Percentiles rank a stretch among this genome's conserved stretches.
Conservation (phyloP, 345 rosid genomes). For the Populus deltoides region DNA sequence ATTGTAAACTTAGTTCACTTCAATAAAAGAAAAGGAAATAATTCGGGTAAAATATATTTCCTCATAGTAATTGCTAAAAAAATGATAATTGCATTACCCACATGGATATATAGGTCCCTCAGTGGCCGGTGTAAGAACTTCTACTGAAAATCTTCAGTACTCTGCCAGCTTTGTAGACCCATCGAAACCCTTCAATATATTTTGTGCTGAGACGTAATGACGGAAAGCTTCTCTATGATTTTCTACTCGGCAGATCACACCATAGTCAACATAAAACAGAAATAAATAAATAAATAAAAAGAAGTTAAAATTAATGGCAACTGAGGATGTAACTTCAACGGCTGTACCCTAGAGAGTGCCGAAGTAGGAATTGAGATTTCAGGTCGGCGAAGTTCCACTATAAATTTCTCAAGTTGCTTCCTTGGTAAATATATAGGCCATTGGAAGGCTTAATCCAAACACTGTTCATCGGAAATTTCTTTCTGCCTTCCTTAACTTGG, state of each 20-base stretch:
- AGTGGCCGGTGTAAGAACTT: not conserved
- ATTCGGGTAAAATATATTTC: not conserved
- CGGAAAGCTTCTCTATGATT: not conserved
- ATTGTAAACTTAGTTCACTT: not conserved
- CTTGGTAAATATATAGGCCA: slow-evolving; percentile 2
- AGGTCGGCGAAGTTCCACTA: not conserved
- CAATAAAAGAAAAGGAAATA: not conserved
- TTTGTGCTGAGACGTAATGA: not conserved
- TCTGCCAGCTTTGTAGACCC: not conserved
- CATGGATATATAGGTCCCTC: not conserved
- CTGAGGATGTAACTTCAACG: not conserved
- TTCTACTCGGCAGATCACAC: not conserved
- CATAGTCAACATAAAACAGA: not conserved
- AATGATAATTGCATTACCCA: not conserved
- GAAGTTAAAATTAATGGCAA: not conserved
- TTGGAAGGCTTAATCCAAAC: not conserved
- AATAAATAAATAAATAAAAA: not conserved
- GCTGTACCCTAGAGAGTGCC: not conserved
- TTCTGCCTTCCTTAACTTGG: slow-evolving; percentile 14
- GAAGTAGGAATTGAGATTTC: not conserved
- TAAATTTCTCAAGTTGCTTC: not conserved
- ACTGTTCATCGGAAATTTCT: slow-evolving; percentile 17
- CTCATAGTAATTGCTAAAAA: not conserved
- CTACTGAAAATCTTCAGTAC: not conserved
- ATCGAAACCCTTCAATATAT: not conserved